Evolutionary conservation across 371 early-diverging fungal species (phyloP).

Genomic region (Mortierella sp.): DNA sequence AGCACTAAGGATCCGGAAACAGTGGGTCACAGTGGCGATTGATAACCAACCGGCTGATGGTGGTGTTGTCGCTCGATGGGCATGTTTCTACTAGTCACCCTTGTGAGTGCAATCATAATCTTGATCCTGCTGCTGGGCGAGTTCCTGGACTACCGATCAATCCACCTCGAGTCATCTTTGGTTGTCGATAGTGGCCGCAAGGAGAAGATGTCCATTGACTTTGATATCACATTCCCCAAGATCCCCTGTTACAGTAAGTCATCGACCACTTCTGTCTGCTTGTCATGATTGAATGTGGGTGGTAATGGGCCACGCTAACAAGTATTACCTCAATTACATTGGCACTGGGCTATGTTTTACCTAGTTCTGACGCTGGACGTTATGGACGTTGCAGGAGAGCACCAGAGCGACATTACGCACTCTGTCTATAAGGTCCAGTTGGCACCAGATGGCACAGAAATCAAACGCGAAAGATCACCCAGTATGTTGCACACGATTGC

Average conservation of each 20-base stretch:
- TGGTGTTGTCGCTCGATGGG: too few relatives aligned
- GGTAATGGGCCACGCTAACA: too few relatives aligned
- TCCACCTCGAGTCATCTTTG: constrained; percentile 77
- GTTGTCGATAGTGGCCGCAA: constrained; percentile 88
- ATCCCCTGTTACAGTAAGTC: constrained; percentile 88
- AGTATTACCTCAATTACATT: too few relatives aligned
- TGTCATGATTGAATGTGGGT: too few relatives aligned
- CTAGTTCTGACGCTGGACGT: constrained; percentile 90
- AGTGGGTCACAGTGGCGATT: background rate
- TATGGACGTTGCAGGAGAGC: constrained; percentile 94
- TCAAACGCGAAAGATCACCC: constrained; percentile 66
- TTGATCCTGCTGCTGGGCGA: constrained; percentile 81
- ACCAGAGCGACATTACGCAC: constrained; percentile 83
- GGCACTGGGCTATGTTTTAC: too few relatives aligned
- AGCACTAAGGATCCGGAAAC: background rate
- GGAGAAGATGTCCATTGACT: constrained; percentile 88
- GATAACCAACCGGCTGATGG: too few relatives aligned
- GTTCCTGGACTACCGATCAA: constrained; percentile 79
- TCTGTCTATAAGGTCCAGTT: constrained; percentile 86
- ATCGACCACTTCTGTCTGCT: too few relatives aligned
- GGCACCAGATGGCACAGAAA: constrained; percentile 69
- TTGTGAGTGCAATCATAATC: constrained; percentile 81
- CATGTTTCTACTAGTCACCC: constrained; percentile 71
- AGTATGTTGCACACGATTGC: too few relatives aligned
- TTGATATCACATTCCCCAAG: constrained; percentile 91